phyloP scores from a whole-genome alignment of 2,329 filamentous ascomycete species.

The Pestalotiopsis sp. region DNA sequence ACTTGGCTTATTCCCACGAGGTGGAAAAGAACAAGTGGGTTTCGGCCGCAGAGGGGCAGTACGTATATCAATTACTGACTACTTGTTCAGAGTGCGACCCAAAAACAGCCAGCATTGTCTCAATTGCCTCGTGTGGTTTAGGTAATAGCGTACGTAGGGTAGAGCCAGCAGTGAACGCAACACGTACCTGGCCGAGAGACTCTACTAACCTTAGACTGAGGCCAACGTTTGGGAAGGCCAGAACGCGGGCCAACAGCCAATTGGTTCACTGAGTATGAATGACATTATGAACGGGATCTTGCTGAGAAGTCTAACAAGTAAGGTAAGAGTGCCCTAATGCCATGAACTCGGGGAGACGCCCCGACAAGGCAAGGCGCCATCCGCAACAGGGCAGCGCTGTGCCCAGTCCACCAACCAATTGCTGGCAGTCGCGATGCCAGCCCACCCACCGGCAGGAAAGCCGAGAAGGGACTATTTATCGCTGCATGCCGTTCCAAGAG shows the following conservation, averaged over 20 bases:
- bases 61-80: background rate
- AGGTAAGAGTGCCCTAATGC: background rate
- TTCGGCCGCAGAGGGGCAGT: background rate
- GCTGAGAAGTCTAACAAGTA: background rate
- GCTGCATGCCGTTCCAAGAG: constrained; percentile 1
- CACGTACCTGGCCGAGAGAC: too few species aligned
- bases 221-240: background rate
- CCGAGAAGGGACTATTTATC: constrained; percentile 11
- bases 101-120: background rate
- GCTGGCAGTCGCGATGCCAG: background rate
- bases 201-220: too few species aligned
- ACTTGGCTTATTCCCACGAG: background rate
- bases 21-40: background rate
- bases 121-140: background rate
- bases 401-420: constrained; percentile 13
- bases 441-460: constrained; percentile 11
- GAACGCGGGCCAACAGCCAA: background rate
- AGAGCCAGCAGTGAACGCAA: too few species aligned
- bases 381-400: constrained; percentile 6
- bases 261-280: background rate
- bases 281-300: background rate
- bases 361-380: constrained; percentile 2
- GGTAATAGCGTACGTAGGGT: background rate
- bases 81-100: background rate
- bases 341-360: constrained; percentile 3